Evolutionary conservation across 1,284 basidiomycete species (phyloP), one percentile per base, ranked within the genome.

Genomic region (Pseudozyma hubeiensis): DNA sequence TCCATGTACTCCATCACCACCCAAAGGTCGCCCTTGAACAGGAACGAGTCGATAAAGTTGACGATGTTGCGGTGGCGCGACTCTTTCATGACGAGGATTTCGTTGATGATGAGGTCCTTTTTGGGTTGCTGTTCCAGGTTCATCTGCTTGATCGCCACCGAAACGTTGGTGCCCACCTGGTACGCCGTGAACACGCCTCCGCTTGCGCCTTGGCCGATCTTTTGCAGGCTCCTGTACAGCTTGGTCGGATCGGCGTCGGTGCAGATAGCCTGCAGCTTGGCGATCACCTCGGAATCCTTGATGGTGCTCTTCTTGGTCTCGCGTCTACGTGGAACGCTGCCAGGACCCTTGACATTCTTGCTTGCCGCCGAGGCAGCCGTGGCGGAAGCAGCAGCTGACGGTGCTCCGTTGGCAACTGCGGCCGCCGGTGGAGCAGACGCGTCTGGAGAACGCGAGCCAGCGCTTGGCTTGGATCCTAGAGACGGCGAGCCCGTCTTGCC

Each of bases 1-100:
- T 98, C 95, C 96, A 99, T 98, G 86, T 97, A 99, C 87, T 99
- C 95, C 95, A 98, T 99, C 63, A 99, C 94, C 52, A 98, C 96
- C 97, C 97, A 99, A 4, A 99, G 88, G 84, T 98, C 96, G 84
- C 97, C 97, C 87, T 93, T 94, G 87, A 94, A 90, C 43, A 99
- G 86, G 89, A 97, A 99, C 14, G 94, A 97, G 85, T 99, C 97
- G 82, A 98, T 97, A 86, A 93, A 99, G 86, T 98, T 99, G 87
- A 99, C 97, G 79, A 99, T 98, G 85, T 99, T 99, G 17, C 93
- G 92, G 85, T 99, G 96, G 39, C 92, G 89, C 16, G 93, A 94
- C 49, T 94, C 91, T 46, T 94, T 92, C 96, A 99, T 98, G 84
- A 98, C 95, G 76, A 98, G 90, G 75, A 99, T 98, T 86, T 99